Evolutionary conservation across 148 eudicot species (phyloP).

Genomic region (Silene latifolia): DNA sequence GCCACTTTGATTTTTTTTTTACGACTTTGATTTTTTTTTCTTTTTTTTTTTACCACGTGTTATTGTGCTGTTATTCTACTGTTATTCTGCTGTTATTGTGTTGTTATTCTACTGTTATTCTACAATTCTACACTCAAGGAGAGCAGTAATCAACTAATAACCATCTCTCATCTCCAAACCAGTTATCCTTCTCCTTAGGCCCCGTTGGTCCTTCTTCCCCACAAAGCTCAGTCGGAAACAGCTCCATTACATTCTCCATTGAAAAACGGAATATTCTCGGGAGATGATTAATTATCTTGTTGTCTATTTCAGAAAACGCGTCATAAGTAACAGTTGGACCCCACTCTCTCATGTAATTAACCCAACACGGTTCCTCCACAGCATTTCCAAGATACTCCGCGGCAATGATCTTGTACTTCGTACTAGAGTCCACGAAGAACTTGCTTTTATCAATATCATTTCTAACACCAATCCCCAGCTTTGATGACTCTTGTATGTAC

Average conservation of each 20-base stretch:
- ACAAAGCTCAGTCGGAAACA: constrained; percentile 83
- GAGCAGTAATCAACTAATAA: no score
- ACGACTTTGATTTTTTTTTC: no score
- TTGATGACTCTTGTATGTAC: constrained; percentile 61
- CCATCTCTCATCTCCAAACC: constrained; percentile 88
- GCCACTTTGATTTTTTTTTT: no score
- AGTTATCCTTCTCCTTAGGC: constrained; percentile 94
- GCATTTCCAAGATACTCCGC: constrained; percentile 73
- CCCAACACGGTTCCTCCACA: constrained; percentile 69
- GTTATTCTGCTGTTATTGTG: no score
- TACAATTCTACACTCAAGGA: no score
- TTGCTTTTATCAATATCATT: constrained; percentile 72
- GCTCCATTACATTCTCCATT: constrained; percentile 56
- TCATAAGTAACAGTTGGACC: constrained; percentile 75
- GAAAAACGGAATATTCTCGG: constrained; percentile 68
- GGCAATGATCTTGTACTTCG: constrained; percentile 57
- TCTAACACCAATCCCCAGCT: constrained; percentile 64
- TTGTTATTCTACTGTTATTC: no score
- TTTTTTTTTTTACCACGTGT: no score
- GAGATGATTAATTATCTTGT: constrained; percentile 59
- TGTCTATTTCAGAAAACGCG: constrained; percentile 64
- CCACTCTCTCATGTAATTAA: constrained; percentile 97
- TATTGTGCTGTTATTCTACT: no score
- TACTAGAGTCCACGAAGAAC: constrained; percentile 62
- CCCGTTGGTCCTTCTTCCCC: constrained; percentile 98